A percentile compares a stretch with the other conserved stretches of the same genome.
Conservation (phyloP, 768 basidiomycete species). For the Suillus subaureus region DNA sequence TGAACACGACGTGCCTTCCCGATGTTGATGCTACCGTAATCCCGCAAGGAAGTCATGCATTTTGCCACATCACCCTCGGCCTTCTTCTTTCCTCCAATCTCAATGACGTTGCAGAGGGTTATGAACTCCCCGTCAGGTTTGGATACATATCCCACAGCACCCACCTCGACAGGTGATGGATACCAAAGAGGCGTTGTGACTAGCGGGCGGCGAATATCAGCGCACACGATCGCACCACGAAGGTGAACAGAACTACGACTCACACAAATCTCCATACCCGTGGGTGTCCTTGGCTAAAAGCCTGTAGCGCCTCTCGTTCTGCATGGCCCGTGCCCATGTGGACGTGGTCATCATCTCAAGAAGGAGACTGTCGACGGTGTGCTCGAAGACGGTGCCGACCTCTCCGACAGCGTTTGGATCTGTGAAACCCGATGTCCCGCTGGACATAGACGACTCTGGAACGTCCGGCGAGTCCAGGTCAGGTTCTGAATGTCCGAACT, state of each 20-base stretch:
- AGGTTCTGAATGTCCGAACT: neutral
- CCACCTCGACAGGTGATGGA: slow-evolving; percentile 61
- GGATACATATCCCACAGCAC: slow-evolving; percentile 74
- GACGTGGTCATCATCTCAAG: slow-evolving; percentile 25
- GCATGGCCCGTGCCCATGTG: slow-evolving; percentile 39
- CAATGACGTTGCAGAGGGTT: slow-evolving; percentile 70
- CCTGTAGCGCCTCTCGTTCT: slow-evolving; percentile 70
- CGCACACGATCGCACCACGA: neutral
- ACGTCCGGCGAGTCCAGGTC: neutral
- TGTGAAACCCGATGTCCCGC: neutral
- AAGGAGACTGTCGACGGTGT: neutral
- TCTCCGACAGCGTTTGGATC: neutral
- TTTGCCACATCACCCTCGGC: slow-evolving; percentile 39
- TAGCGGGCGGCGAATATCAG: slow-evolving; percentile 22
- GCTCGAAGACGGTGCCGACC: neutral
- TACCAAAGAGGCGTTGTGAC: slow-evolving; percentile 74
- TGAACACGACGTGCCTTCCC: slow-evolving; percentile 43
- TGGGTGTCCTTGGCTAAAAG: slow-evolving; percentile 56
- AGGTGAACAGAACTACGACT: slow-evolving; percentile 26
- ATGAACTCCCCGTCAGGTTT: slow-evolving; percentile 72
- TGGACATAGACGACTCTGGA: neutral
- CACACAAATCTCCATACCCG: slow-evolving; percentile 67
- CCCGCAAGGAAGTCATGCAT: slow-evolving; percentile 58
- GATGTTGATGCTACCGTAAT: slow-evolving; percentile 59
- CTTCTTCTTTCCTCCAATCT: slow-evolving; percentile 41